Conservation (phyloP, 352 stramenopile species). For the Elongisporangium undulatum region DNA sequence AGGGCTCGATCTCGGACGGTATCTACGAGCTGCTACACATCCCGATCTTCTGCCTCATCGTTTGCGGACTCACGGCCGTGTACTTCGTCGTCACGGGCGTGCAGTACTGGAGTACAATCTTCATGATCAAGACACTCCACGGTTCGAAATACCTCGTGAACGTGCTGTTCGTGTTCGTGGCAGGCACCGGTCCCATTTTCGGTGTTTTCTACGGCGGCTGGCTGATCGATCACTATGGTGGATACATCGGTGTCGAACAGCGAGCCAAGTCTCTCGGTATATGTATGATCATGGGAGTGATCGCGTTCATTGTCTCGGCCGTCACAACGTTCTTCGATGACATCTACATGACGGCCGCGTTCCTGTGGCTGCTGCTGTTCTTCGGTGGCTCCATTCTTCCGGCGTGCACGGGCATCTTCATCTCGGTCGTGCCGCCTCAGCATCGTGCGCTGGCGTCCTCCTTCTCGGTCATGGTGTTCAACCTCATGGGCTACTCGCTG, state of each 20-base stretch:
- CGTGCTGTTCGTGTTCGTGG: slow-evolving; percentile 74
- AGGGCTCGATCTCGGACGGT: slow-evolving; percentile 60
- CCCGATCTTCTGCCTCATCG: slow-evolving; percentile 74
- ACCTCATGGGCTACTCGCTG: slow-evolving; percentile 74
- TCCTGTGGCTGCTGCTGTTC: slow-evolving; percentile 80
- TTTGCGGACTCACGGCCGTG: slow-evolving; percentile 70
- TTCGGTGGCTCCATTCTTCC: slow-evolving; percentile 78
- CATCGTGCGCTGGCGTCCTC: slow-evolving; percentile 74
- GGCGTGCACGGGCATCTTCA: slow-evolving; percentile 83
- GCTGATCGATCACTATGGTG: slow-evolving; percentile 71
- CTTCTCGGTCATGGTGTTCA: slow-evolving; percentile 83
- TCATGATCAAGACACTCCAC: slow-evolving; percentile 85
- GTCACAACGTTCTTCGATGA: slow-evolving; percentile 78
- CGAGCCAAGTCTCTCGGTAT: slow-evolving; percentile 69
- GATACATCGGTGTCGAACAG: slow-evolving; percentile 75
- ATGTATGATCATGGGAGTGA: slow-evolving; percentile 72
- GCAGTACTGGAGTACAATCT: slow-evolving; percentile 87
- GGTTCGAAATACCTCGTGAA: slow-evolving; percentile 83
- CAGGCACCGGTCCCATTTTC: slow-evolving; percentile 72
- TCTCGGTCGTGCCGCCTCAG: slow-evolving; percentile 71
- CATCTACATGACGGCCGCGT: slow-evolving; percentile 66
- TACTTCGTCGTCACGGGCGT: slow-evolving; percentile 87
- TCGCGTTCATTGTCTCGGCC: slow-evolving; percentile 55
- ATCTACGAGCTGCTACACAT: slow-evolving; percentile 59
- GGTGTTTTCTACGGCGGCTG: slow-evolving; percentile 80